Conservation (phyloP, 2,329 filamentous ascomycete species). For the Penicillium sp. region DNA sequence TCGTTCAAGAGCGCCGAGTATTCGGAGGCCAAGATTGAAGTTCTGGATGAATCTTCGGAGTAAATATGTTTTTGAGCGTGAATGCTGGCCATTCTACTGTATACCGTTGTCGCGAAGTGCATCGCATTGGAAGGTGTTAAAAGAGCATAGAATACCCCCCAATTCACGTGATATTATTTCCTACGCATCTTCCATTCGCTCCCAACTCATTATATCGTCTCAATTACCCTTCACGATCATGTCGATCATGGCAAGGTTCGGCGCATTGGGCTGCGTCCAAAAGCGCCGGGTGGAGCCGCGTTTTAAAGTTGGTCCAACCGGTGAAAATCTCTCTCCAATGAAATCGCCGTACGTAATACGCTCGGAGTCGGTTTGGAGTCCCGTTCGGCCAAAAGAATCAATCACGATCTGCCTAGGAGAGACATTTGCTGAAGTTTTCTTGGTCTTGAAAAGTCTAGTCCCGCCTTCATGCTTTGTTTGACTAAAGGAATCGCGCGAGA, state of each 20-base stretch:
- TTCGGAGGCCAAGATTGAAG: slow-evolving; percentile 21
- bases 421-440: neutral
- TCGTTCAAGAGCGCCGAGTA: neutral
- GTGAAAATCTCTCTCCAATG: slow-evolving; percentile 15
- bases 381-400: slow-evolving; percentile 18
- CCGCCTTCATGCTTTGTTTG: neutral
- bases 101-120: slow-evolving; percentile 42
- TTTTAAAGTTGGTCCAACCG: slow-evolving; percentile 15
- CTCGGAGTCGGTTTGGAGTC: slow-evolving; percentile 18
- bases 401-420: slow-evolving; percentile 6
- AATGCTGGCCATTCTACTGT: slow-evolving; percentile 48
- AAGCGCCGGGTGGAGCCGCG: slow-evolving; percentile 4
- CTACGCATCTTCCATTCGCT: neutral
- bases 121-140: slow-evolving; percentile 28
- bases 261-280: neutral
- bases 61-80: neutral
- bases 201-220: neutral
- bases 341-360: slow-evolving; percentile 17
- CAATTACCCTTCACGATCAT: too few species aligned
- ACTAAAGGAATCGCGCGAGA: neutral
- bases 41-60: neutral
- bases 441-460: neutral
- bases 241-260: neutral
- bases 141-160: neutral
- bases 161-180: neutral